phyloP scores from a whole-genome alignment of 371 early-diverging fungal species.

The Mortierella sp. region DNA sequence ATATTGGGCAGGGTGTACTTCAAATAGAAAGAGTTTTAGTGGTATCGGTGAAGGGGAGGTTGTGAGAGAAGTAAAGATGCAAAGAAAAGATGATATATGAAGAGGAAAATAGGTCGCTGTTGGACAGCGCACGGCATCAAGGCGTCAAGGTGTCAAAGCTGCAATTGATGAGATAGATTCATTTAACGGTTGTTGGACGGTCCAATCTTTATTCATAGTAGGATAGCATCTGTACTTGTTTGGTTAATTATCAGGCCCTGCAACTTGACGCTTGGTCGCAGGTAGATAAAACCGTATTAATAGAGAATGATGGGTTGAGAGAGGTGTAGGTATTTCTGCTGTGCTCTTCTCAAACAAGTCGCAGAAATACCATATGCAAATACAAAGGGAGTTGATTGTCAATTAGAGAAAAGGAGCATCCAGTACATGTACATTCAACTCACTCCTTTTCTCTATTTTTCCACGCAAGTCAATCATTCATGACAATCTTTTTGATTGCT shows the following conservation, averaged over 20 bases:
- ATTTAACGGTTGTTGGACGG: conserved; percentile 28
- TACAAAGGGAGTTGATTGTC: not conserved
- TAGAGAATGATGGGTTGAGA: too few species aligned
- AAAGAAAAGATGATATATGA: not conserved
- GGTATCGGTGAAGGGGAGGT: not conserved
- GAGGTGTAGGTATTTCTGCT: not conserved
- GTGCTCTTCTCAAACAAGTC: not conserved
- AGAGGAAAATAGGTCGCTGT: not conserved
- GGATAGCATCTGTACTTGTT: not conserved
- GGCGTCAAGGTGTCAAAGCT: not conserved
- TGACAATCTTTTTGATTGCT: not conserved
- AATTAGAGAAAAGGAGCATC: not conserved
- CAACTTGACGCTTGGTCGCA: not conserved
- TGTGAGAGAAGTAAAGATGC: not conserved
- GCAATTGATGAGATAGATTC: conserved; percentile 12
- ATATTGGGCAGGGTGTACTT: not conserved
- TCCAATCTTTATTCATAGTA: conserved; percentile 12
- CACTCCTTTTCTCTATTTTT: too few species aligned
- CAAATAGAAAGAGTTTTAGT: not conserved
- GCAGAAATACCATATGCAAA: not conserved
- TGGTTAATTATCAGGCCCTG: not conserved
- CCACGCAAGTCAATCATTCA: not conserved
- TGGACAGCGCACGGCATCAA: not conserved
- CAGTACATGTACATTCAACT: too few species aligned
- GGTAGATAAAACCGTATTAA: not conserved